Base-by-base conservation (phyloP, 352 stramenopile genomes). In the Pythium pectinolyticum region DNA sequence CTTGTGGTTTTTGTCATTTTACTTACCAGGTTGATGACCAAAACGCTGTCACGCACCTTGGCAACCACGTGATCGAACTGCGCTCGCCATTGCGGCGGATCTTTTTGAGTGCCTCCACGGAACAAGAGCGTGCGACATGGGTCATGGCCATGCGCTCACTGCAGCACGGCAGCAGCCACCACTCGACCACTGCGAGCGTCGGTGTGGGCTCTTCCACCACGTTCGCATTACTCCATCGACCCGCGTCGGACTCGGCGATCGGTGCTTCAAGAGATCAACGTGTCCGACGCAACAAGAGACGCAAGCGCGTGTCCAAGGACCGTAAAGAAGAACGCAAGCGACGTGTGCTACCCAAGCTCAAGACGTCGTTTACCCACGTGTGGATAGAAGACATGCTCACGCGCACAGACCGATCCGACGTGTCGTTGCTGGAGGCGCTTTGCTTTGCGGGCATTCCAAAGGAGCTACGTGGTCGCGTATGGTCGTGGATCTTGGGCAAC, bases 391-490 rank as follows among this genome's bases (percentile, higher is more conserved):
- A 91, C 37, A 61, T 95, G 19, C 69, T 93, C 10, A 69, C 70
- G 3, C 60, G 66, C 2, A 55, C 43, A 17, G 54, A 64, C 27
- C 66, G 55, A n/a, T 12, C 61, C 2, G 63, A 79, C n/a, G 3
- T 52, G 2, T 15, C 35, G 11, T 39, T 78, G 6, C 35, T 94
- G 2, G 83, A 93, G 53, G 81, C 77, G 20, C 61, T 95, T 3
- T 94, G 84, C 62, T 92, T 92, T 64, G 81, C 78, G 0, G 86
- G 86, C 0, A 90, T 95, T 20, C 86, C 86, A 2, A 95, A 95
- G 57, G 83, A 95, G 54, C 49, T 94, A 11, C 80, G 86, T 35
- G 86, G 86, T 5, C 84, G 86, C 15, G 86, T 77, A 47, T 95
- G 86, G 86, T 75, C 82, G 11, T 92, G 81, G 75, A 61, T 92